Conservation (phyloP, 2,329 filamentous ascomycete species). For the Botrytis fragariae region DNA sequence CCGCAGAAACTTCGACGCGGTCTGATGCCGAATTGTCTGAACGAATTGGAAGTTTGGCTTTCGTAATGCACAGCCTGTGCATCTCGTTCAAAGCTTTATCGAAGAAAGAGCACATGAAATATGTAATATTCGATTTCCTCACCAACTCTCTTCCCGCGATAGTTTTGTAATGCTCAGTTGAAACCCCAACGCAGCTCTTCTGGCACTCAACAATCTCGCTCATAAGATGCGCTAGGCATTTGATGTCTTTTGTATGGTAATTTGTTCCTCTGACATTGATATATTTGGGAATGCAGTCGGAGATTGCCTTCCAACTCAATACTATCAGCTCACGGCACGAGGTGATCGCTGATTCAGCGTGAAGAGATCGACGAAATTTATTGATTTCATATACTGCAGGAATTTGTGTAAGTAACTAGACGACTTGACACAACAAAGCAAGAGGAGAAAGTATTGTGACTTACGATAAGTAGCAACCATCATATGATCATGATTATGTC, state of each 20-base stretch:
- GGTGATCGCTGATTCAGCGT: not conserved
- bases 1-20: not conserved
- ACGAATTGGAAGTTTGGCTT: not conserved
- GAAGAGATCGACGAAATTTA: not conserved
- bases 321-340: not conserved
- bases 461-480: not conserved
- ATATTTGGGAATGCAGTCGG: not conserved
- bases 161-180: not conserved
- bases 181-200: not conserved
- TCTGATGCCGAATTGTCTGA: not conserved
- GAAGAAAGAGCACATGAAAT: conserved; percentile 2
- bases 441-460: not conserved
- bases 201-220: not conserved
- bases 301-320: not conserved
- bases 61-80: not conserved
- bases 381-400: not conserved
- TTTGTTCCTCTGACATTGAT: not conserved
- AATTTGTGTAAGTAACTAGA: not conserved
- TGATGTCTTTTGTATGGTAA: not conserved
- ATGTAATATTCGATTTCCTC: not conserved
- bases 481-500: not conserved
- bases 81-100: not conserved
- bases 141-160: not conserved
- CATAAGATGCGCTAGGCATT: not conserved
- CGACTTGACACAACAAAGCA: not conserved